phyloP scores from a whole-genome alignment of 345 rosid species.

The Firmiana major region DNA sequence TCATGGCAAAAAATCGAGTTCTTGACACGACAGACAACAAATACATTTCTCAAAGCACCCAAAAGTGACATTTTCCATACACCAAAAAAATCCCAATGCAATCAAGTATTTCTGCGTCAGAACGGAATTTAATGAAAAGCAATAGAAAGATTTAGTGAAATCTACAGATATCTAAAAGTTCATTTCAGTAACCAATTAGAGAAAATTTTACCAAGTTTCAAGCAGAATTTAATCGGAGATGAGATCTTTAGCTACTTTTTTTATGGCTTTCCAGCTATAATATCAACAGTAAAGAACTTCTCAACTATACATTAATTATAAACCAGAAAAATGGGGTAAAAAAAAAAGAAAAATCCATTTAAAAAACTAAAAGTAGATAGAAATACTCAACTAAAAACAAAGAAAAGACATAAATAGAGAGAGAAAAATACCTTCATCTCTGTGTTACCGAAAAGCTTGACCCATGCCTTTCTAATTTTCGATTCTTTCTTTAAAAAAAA shows the following conservation, averaged over 20 bases:
- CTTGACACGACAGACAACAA: not conserved
- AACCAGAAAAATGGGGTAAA: not conserved
- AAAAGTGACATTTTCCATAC: not conserved
- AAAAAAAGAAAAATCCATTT: not conserved
- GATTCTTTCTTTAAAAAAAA: not conserved
- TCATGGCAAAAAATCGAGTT: not conserved
- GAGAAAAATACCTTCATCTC: conserved; percentile 75
- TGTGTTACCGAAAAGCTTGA: conserved; percentile 79
- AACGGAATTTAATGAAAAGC: not conserved
- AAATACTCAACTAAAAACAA: not conserved
- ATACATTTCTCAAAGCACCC: not conserved
- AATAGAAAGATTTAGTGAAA: not conserved
- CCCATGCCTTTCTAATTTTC: conserved; percentile 42
- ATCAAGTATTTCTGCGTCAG: not conserved
- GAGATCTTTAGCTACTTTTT: not conserved
- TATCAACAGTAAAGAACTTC: not conserved
- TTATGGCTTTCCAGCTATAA: not conserved
- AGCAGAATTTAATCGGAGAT: not conserved
- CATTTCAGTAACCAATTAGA: not conserved
- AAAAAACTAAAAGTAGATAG: not conserved
- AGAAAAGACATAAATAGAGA: conserved; percentile 12
- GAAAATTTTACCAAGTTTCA: not conserved
- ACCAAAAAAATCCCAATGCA: not conserved
- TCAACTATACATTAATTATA: not conserved
- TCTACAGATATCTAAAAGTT: not conserved